phyloP scores from a whole-genome alignment of 2,329 filamentous ascomycete species.

The Triangularia setosa region DNA sequence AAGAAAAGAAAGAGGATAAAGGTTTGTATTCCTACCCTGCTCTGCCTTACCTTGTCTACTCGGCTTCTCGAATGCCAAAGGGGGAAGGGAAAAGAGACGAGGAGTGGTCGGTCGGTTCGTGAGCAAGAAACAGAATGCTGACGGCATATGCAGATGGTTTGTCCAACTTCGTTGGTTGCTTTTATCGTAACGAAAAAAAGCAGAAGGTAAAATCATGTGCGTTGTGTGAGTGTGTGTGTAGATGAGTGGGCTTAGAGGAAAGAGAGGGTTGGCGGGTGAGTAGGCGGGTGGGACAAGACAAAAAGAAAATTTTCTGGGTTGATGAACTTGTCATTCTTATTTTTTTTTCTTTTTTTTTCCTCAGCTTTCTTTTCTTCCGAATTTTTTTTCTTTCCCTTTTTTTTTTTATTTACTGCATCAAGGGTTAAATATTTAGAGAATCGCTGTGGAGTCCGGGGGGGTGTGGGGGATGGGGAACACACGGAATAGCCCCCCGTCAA shows the following conservation, averaged over 20 bases:
- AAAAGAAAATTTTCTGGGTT: background rate
- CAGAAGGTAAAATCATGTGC: background rate
- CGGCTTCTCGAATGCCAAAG: background rate
- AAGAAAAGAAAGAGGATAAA: background rate
- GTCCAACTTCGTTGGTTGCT: background rate
- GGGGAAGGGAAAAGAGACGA: background rate
- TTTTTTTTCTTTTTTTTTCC: background rate
- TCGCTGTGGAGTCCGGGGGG: background rate
- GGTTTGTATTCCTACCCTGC: background rate
- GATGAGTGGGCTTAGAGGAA: background rate
- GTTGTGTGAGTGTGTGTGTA: background rate
- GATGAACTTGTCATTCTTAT: background rate
- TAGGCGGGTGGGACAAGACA: background rate
- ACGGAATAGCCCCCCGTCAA: background rate
- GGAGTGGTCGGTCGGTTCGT: background rate
- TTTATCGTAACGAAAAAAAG: background rate
- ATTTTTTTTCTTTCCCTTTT: slow-evolving; percentile 2
- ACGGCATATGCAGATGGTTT: background rate
- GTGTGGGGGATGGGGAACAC: background rate
- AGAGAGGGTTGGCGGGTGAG: background rate
- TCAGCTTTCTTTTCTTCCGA: slow-evolving; percentile 7
- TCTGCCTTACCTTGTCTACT: background rate
- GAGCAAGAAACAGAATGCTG: background rate
- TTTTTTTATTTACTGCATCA: background rate
- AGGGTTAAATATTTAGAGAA: background rate